A percentile compares a stretch with the other conserved stretches of the same genome.
These are phyloP conservation scores for Rhodosporidiobolus odoratus DNA, from an alignment of 768 basidiomycete species.

Conservation along the genomic window DNA sequence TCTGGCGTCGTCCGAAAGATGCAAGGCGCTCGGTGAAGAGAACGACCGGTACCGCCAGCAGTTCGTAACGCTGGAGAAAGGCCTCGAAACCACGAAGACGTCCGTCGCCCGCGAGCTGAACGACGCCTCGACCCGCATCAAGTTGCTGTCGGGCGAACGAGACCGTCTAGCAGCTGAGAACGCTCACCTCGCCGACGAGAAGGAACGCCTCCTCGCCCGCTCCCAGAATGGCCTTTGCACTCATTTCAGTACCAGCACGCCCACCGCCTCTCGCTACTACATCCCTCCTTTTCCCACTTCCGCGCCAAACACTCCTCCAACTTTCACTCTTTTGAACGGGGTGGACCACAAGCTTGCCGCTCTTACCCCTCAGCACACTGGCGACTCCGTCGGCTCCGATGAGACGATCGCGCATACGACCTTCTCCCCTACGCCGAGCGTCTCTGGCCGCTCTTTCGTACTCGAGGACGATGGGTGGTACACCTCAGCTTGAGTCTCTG, in stretches of 20 bases:
- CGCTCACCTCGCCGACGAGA: not conserved
- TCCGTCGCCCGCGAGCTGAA: constrained; percentile 1
- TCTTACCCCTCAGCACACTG: constrained; percentile 5
- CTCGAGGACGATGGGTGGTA: constrained; percentile 7
- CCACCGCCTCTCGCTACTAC: not conserved
- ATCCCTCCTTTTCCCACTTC: not conserved
- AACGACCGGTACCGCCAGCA: not conserved
- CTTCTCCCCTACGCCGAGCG: constrained; percentile 5
- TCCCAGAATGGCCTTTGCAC: not conserved
- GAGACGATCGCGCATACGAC: constrained; percentile 15
- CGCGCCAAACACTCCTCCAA: not conserved
- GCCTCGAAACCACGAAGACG: not conserved
- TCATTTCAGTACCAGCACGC: not conserved
- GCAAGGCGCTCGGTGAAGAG: not conserved
- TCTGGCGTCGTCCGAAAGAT: too few species aligned
- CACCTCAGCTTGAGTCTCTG: not conserved
- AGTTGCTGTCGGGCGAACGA: not conserved
- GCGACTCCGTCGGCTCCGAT: constrained; percentile 4
- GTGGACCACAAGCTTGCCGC: not conserved
- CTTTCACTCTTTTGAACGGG: not conserved
- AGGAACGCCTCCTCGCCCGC: not conserved
- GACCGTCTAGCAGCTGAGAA: not conserved
- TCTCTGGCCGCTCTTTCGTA: not conserved
- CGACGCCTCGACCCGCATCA: not conserved
- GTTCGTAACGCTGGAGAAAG: not conserved